Conservation (phyloP, 73 alveolate genomes). For the Stentor coeruleus region DNA sequence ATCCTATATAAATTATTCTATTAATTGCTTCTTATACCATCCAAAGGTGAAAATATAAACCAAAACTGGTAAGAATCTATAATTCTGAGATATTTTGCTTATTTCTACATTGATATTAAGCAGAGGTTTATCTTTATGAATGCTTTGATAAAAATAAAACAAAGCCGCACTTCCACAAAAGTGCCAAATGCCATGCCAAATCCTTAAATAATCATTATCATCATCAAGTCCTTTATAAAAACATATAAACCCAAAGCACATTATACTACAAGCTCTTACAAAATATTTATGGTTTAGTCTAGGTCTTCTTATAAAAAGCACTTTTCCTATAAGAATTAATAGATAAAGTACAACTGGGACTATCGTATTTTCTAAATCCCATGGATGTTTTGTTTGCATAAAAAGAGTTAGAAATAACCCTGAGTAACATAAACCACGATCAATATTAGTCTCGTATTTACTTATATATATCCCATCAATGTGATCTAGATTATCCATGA, state of each 20-base stretch:
- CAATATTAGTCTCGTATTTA: background rate
- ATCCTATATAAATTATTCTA: too few relatives aligned
- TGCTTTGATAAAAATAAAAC: background rate
- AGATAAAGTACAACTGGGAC: background rate
- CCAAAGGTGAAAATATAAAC: too few relatives aligned
- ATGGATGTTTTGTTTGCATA: slow-evolving; percentile 12
- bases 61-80: too few relatives aligned
- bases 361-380: slow-evolving; percentile 4
- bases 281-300: background rate
- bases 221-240: slow-evolving; percentile 19
- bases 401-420: background rate
- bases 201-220: slow-evolving; percentile 10
- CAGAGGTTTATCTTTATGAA: background rate
- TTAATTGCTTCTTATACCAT: too few relatives aligned
- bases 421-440: background rate
- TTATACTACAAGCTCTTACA: background rate
- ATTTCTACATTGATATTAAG: background rate
- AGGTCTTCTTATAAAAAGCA: background rate
- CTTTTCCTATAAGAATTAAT: background rate
- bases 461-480: background rate
- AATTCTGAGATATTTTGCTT: too few relatives aligned
- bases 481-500: background rate
- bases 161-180: background rate
- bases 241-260: background rate
- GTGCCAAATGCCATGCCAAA: slow-evolving; percentile 23